phyloP scores from a whole-genome alignment of 140 eudicot genomes.

The Cichorium intybus region DNA sequence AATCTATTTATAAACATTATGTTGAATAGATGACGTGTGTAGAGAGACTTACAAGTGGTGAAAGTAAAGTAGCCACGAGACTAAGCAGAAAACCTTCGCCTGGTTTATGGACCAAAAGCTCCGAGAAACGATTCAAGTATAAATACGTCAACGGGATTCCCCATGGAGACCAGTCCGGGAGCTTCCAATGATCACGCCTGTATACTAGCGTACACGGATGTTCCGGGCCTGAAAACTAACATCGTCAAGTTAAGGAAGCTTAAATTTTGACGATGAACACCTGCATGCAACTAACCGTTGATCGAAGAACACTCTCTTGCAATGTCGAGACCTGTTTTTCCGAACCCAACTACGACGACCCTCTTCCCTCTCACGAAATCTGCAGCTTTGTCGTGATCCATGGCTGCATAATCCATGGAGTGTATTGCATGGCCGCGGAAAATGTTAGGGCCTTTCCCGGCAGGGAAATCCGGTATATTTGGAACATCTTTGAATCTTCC shows the following conservation, averaged over 20 bases:
- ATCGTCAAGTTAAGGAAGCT: not conserved
- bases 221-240: constrained; percentile 40
- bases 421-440: constrained; percentile 63
- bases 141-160: constrained; percentile 37
- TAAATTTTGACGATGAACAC: not conserved
- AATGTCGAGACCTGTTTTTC: constrained; percentile 62
- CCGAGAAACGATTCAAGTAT: constrained; percentile 45
- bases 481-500: constrained; percentile 57
- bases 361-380: constrained; percentile 43
- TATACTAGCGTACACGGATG: constrained; percentile 48
- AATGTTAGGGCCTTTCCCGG: constrained; percentile 49
- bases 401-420: constrained; percentile 52
- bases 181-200: constrained; percentile 49
- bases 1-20: too few species aligned
- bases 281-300: constrained; percentile 38
- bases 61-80: constrained; percentile 43
- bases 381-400: constrained; percentile 39
- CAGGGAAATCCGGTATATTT: constrained; percentile 56
- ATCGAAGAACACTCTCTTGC: constrained; percentile 47
- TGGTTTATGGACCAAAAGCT: constrained; percentile 52
- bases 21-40: too few species aligned
- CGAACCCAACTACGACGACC: constrained; percentile 52
- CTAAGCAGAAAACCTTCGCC: constrained; percentile 44
- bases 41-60: constrained; percentile 42
- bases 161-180: constrained; percentile 48